phyloP scores from a whole-genome alignment of 306 rosid genomes.

The Urtica urens region DNA sequence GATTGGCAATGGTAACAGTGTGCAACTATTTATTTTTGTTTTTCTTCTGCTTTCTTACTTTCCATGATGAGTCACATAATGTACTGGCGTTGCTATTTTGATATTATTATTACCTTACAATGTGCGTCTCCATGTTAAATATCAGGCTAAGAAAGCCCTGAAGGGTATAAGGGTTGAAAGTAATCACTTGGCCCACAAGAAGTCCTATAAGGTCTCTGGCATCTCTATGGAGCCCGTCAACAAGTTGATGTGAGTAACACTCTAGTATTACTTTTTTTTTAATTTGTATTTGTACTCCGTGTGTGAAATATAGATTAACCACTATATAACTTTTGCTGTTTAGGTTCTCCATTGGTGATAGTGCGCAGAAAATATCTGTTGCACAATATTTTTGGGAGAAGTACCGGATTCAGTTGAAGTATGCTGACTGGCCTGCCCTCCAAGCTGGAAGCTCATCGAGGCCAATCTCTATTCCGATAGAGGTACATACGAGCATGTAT shows the following conservation, averaged over 20 bases:
- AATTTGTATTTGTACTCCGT: not conserved
- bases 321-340: not conserved
- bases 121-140: not conserved
- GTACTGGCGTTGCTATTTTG: not conserved
- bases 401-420: slow-evolving; percentile 15
- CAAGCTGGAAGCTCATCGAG: slow-evolving; percentile 53
- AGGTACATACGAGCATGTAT: slow-evolving; percentile 28
- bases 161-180: slow-evolving; percentile 37
- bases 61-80: not conserved
- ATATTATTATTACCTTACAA: not conserved
- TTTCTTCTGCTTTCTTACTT: not conserved
- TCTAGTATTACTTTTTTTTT: not conserved
- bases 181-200: not conserved
- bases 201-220: slow-evolving; percentile 32
- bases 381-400: slow-evolving; percentile 38
- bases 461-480: slow-evolving; percentile 61
- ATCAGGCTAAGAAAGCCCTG: slow-evolving; percentile 44
- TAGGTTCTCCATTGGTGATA: slow-evolving; percentile 61
- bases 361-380: slow-evolving; percentile 8
- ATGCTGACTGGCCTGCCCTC: slow-evolving; percentile 45
- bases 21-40: not conserved
- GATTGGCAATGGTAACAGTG: not conserved
- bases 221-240: slow-evolving; percentile 31
- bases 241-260: slow-evolving; percentile 35
- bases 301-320: not conserved